These are phyloP conservation scores for Dissophora globulifera DNA, from an alignment of 192 early-diverging fungal genomes.

Conservation along the genomic window DNA sequence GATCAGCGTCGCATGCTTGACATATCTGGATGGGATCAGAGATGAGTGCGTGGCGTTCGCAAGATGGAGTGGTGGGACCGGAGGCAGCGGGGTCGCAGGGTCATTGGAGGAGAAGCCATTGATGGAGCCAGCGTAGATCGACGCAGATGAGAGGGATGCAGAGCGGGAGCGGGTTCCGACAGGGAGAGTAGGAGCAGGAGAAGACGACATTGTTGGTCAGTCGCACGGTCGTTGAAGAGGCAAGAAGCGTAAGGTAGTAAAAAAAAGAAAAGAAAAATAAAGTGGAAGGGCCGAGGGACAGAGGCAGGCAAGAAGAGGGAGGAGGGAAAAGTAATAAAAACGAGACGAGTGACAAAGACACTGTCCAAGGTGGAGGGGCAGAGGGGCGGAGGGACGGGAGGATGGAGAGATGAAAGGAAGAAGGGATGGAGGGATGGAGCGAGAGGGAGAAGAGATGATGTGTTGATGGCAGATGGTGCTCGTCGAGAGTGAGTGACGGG, in stretches of 20 bases:
- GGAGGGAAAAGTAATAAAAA: too few species aligned
- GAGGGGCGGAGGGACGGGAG: neutral
- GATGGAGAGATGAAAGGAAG: neutral
- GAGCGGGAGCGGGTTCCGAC: conserved; percentile 30
- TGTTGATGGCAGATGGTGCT: neutral
- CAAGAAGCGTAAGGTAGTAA: neutral
- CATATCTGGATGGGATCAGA: conserved; percentile 62
- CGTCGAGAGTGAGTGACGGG: neutral
- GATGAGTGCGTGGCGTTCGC: conserved; percentile 40
- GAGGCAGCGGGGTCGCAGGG: neutral
- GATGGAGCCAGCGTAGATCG: neutral
- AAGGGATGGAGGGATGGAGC: neutral
- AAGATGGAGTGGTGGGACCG: conserved; percentile 3
- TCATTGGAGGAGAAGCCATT: neutral
- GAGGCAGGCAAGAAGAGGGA: neutral
- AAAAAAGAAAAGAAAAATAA: neutral
- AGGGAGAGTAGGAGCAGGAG: neutral
- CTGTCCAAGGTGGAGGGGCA: too few species aligned
- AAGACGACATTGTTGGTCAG: conserved; percentile 3
- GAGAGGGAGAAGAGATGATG: neutral
- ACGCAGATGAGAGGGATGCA: conserved; percentile 28
- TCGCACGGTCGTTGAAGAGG: neutral
- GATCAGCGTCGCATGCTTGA: conserved; percentile 82
- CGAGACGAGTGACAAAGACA: too few species aligned
- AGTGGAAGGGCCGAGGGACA: neutral